Percentiles rank a stretch among this genome's conserved stretches.
phyloP scores from a whole-genome alignment of 2,329 filamentous ascomycete species.

The Nemania sp. region DNA sequence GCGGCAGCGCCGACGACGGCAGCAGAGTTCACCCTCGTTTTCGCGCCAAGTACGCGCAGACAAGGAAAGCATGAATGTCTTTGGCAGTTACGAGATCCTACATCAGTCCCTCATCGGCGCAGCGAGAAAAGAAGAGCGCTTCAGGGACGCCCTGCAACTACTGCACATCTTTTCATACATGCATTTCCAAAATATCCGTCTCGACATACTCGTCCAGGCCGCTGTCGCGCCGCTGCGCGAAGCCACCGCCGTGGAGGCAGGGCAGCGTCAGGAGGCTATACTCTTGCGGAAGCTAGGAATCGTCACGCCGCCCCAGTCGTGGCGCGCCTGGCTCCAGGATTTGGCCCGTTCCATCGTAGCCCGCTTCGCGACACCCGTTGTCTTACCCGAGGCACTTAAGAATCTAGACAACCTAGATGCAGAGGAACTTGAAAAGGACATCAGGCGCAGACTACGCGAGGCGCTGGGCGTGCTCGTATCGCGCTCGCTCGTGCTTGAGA shows the following conservation, averaged over 20 bases:
- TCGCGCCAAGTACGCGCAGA: neutral
- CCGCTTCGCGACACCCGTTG: neutral
- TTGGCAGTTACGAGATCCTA: slow-evolving; percentile 3
- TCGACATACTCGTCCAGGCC: slow-evolving; percentile 1
- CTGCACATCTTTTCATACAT: slow-evolving; percentile 4
- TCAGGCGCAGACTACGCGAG: neutral
- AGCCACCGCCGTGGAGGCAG: neutral
- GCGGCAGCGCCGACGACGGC: neutral
- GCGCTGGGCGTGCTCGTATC: neutral
- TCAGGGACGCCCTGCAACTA: neutral
- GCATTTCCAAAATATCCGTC: slow-evolving; percentile 6
- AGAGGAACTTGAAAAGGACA: neutral
- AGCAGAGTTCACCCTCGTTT: neutral
- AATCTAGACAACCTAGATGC: neutral
- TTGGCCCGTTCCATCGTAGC: neutral
- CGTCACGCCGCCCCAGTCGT: neutral
- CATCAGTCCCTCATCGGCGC: neutral
- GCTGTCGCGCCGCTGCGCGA: neutral
- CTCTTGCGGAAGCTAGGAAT: neutral
- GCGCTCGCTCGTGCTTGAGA: neutral
- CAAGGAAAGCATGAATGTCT: neutral
- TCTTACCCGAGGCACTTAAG: neutral
- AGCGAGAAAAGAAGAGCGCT: neutral
- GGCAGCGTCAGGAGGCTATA: neutral
- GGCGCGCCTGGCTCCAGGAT: neutral